phyloP scores from a whole-genome alignment of 805 yeast species.

The Lipomyces oligophaga region DNA sequence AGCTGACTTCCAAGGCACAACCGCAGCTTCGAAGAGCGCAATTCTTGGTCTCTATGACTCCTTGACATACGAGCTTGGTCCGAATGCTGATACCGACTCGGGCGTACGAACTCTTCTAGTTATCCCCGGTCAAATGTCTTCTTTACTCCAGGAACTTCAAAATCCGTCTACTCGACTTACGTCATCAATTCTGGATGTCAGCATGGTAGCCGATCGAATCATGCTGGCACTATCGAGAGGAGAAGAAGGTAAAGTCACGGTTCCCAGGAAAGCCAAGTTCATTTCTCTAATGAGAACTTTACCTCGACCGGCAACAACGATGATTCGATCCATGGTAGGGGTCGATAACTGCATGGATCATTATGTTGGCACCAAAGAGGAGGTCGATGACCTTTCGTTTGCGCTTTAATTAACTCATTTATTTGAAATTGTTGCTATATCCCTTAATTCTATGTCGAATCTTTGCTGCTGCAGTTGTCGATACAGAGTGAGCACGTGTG shows the following conservation, averaged over 20 bases:
- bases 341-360: constrained; percentile 48
- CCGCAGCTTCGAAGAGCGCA: constrained; percentile 88
- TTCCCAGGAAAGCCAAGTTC: constrained; percentile 73
- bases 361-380: constrained; percentile 4
- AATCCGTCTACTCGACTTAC: constrained; percentile 64
- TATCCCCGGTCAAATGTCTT: constrained; percentile 82
- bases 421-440: too few species aligned
- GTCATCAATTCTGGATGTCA: constrained; percentile 79
- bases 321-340: constrained; percentile 56
- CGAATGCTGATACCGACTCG: constrained; percentile 39
- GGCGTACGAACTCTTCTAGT: constrained; percentile 68
- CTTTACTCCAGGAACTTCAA: constrained; percentile 68
- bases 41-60: constrained; percentile 79
- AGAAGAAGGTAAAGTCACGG: constrained; percentile 60
- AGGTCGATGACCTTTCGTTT: too few species aligned
- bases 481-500: too few species aligned
- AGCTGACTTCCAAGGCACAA: constrained; percentile 44
- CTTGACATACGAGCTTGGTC: constrained; percentile 63
- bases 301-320: constrained; percentile 65
- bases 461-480: too few species aligned
- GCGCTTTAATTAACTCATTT: too few species aligned
- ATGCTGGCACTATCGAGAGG: constrained; percentile 58
- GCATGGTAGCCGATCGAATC: constrained; percentile 57
- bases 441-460: too few species aligned
- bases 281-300: constrained; percentile 66